A percentile compares a stretch with the other conserved stretches of the same genome.
phyloP scores from a whole-genome alignment of 2,329 filamentous ascomycete genomes.

The Neocatenulostroma microsporum region DNA sequence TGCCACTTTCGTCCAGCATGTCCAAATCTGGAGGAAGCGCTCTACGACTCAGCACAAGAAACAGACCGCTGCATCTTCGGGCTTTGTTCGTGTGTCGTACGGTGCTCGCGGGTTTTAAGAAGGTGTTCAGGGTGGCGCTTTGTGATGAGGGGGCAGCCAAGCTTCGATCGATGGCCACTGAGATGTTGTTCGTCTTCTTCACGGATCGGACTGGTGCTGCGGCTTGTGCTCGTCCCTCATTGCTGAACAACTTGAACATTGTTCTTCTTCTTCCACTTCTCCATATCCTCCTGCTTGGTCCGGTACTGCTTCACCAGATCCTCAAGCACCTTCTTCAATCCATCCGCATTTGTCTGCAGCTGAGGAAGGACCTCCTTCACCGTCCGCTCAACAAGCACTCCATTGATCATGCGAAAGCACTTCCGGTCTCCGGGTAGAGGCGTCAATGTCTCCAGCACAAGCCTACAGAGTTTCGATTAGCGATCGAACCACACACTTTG shows the following conservation, averaged over 20 bases:
- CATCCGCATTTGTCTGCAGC: constrained; percentile 87
- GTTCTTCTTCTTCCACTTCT: constrained; percentile 98
- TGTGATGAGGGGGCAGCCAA: constrained; percentile 1
- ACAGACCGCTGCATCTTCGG: neutral
- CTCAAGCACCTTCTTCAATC: constrained; percentile 85
- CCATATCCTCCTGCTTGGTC: constrained; percentile 85
- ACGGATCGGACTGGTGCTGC: neutral
- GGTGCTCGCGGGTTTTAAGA: neutral
- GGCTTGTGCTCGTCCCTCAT: constrained; percentile 6
- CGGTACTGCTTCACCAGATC: constrained; percentile 97
- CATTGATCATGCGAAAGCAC: constrained; percentile 98
- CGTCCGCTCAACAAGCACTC: constrained; percentile 87
- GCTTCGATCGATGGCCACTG: too few species aligned
- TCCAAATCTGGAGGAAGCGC: too few species aligned
- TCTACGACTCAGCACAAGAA: neutral
- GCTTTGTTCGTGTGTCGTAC: neutral
- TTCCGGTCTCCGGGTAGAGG: constrained; percentile 80
- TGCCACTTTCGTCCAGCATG: too few species aligned
- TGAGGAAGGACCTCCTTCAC: constrained; percentile 88
- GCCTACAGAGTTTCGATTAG: constrained; percentile 46
- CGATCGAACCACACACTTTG: neutral
- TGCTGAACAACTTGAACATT: constrained; percentile 81
- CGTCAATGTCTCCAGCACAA: constrained; percentile 85
- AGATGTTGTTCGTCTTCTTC: too few species aligned
- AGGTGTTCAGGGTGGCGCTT: neutral